Evolutionary conservation across 495 filamentous ascomycete genomes (phyloP), one percentile per base, ranked within the genome.

Genomic region (Xylaria intraflava): DNA sequence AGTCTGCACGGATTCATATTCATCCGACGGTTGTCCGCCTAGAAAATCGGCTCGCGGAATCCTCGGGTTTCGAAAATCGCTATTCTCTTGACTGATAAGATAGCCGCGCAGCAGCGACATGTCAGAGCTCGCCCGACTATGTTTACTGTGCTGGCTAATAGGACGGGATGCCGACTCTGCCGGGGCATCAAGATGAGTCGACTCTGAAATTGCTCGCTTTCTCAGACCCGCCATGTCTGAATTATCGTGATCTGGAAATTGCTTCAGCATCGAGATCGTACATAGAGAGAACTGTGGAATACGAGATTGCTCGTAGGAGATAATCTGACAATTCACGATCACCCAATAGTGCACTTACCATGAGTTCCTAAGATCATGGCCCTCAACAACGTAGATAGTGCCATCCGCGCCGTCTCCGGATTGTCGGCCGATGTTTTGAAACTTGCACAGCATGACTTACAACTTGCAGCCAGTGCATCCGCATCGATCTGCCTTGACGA

Each of bases 341-440:
- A 9, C 11, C 12, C 4, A 7, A 9, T 19, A 39, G 16, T 16
- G 43, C 45, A 78, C 87, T 81, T 68, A 90, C 87, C 84, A 72
- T 75, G 78, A 65, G 75, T 75, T 57, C 69, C 72, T 10, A 78
- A 67, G 60, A 91, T 79, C 26, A 92, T 81, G 4, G 80, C 80
- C 46, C 81, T 77, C 45, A 96, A 68, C 45, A 95, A 87, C 23
- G 87, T 72, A 11, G 84, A 85, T 24, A 97, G 78, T 61, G 88
- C 90, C 67, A 84, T 82, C 64, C 86, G 86, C 51, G 89, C 83
- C 44, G 78, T 87, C 59, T 88, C 86, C 8, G 88, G 83, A 16
- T 78, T 79, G 46, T 81, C 78, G 38, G 78, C 71, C 24, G 89
- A 87, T 10, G 85, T 88, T 58, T 87, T 85, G 58, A 86, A 84